Evolutionary conservation across 495 filamentous ascomycete species (phyloP).

Genomic region (Penicillium taxi): DNA sequence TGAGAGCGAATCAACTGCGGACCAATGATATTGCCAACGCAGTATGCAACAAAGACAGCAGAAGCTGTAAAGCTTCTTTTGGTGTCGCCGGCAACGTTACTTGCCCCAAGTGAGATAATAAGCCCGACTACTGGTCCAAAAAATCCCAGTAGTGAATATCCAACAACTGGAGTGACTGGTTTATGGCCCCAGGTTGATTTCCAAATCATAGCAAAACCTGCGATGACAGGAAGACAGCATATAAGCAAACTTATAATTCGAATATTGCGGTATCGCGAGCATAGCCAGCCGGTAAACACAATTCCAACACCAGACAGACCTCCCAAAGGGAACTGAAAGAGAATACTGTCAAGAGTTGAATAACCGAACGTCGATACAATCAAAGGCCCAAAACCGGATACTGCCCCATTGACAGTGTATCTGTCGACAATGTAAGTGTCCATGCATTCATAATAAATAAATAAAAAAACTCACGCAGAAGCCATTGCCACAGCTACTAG

Average conservation of each 20-base stretch:
- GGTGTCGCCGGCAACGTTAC: not conserved
- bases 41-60: conserved; percentile 2
- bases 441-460: not conserved
- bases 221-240: conserved; percentile 2
- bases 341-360: conserved; percentile 1
- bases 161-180: not conserved
- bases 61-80: conserved; percentile 1
- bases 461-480: not conserved
- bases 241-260: not conserved
- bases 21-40: conserved; percentile 3
- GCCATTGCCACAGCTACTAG: not conserved
- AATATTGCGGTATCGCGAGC: not conserved
- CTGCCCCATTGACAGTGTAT: conserved; percentile 3
- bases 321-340: conserved; percentile 2
- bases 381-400: not conserved
- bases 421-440: not conserved
- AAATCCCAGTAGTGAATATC: conserved; percentile 1
- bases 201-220: conserved; percentile 3
- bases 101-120: not conserved
- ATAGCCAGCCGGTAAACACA: not conserved
- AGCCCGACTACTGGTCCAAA: conserved; percentile 1
- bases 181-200: conserved; percentile 1
- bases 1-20: conserved; percentile 1
- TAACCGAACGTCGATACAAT: conserved; percentile 2
- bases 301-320: not conserved